Evolutionary conservation across 179 eudicot species (phyloP), one percentile per base, ranked within the genome.

Genomic region (Nepenthes alata): DNA sequence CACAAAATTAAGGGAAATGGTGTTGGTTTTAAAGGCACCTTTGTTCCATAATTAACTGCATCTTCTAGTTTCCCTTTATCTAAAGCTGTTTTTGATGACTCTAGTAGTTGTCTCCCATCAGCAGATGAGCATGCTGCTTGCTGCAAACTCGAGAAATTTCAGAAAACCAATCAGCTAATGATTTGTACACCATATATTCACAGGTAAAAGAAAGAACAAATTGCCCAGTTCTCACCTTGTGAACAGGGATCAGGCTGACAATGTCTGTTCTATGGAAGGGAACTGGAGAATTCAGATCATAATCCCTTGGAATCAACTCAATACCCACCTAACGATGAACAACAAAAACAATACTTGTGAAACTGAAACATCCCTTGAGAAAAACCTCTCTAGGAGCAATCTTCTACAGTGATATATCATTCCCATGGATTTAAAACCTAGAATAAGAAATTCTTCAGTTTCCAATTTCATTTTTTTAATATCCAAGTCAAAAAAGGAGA

Each of bases 71-170:
- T 94, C 68, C 99, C 99, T 79, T 94, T 94, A 78, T 94, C 99
- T 65, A 94, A 68, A 60, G 99, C 99, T 66, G 99, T 94, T 77
- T 91, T 94, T 47, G 99, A 94, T 70, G 97, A 94, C 69, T 94
- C 99, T 73, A 94, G 72, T 58, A 94, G 97, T 67, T 94, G 99
- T 16, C 97, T 74, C 48, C 99, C 99, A 80, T 94, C 99, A 15
- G 99, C 99, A 61, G 99, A 90, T 58, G 97, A 94, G 70, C 97
- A 94, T 58, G 99, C 97, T 37, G 96, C 99, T 94, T 94, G 99
- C 99, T 94, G 87, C 65, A 78, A 67, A 41, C 64, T 37, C 68
- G 64, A 14, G 35, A 37, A 37, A 47, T 44, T 39, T 57, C 15
- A 55, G 52, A 55, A 15, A 61, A 50, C 37, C 9, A n/a, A 72